A percentile compares a stretch with the other conserved stretches of the same genome.
phyloP scores from a whole-genome alignment of 179 eudicot genomes.

The Gypsophila paniculata region DNA sequence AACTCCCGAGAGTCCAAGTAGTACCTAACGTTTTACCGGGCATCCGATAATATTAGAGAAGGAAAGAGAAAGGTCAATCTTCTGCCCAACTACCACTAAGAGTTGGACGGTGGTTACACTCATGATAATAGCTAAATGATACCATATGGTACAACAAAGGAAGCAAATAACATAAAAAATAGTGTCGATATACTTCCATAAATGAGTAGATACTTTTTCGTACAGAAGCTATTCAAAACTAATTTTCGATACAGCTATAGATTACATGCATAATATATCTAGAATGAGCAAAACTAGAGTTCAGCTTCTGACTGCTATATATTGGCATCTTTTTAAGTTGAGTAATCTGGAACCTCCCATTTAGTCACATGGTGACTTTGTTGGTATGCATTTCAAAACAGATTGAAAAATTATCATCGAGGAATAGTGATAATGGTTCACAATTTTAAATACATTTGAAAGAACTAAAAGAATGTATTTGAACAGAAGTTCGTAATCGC shows the following conservation, averaged over 20 bases:
- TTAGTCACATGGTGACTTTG: too few species aligned
- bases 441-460: not conserved
- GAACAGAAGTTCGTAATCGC: not conserved
- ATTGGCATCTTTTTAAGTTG: not conserved
- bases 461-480: not conserved
- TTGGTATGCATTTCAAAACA: not conserved
- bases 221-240: not conserved
- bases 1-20: constrained; percentile 95
- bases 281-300: not conserved
- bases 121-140: not conserved
- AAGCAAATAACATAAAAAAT: not conserved
- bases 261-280: not conserved
- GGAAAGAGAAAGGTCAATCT: constrained; percentile 14
- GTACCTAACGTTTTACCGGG: constrained; percentile 47
- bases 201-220: not conserved
- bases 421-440: not conserved
- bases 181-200: not conserved
- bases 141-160: not conserved
- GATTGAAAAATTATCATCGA: not conserved
- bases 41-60: constrained; percentile 4
- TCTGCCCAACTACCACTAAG: constrained; percentile 2
- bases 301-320: not conserved
- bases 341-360: not conserved
- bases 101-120: not conserved
- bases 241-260: constrained; percentile 7